Conservation (phyloP, 164 flowering plant species). For the Chloranthus sessilifolius region DNA sequence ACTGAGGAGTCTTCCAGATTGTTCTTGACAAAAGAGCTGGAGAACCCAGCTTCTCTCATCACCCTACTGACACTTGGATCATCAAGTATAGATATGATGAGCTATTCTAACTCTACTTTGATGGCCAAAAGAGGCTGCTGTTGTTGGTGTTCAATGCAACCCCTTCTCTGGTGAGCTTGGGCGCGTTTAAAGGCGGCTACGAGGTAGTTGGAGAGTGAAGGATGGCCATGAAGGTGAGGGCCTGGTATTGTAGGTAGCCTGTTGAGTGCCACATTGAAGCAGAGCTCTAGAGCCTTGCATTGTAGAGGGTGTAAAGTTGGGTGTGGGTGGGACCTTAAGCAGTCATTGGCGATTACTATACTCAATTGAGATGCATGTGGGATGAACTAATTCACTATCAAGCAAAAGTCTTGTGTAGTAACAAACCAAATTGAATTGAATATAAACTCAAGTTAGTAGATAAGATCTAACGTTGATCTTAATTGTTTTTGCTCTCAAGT, state of each 20-base stretch:
- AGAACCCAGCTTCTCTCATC: constrained; percentile 94
- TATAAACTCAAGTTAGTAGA: too few relatives aligned
- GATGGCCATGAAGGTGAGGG: constrained; percentile 52
- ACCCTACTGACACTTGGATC: constrained; percentile 97
- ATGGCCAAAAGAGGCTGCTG: constrained; percentile 50
- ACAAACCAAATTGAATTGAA: too few relatives aligned
- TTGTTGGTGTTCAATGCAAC: constrained; percentile 65
- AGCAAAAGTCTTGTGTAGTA: too few relatives aligned
- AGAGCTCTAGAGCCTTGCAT: constrained; percentile 89
- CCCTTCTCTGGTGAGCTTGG: constrained; percentile 83
- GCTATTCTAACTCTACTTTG: constrained; percentile 87
- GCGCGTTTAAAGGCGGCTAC: constrained; percentile 93
- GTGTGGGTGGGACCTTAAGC: constrained; percentile 70
- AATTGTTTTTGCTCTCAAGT: too few relatives aligned
- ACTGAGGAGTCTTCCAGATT: constrained; percentile 58
- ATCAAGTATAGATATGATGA: constrained; percentile 77
- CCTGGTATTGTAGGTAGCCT: constrained; percentile 70
- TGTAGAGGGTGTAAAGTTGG: constrained; percentile 65
- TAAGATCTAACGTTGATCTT: too few relatives aligned
- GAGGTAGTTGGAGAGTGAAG: constrained; percentile 83
- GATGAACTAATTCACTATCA: too few relatives aligned
- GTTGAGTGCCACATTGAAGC: constrained; percentile 94
- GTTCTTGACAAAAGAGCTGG: constrained; percentile 68
- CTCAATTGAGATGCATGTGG: too few relatives aligned
- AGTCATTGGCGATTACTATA: too few relatives aligned